Evolutionary conservation across 2,329 filamentous ascomycete genomes (phyloP), one percentile per base, ranked within the genome.

Genomic region (Madurella mycetomatis): DNA sequence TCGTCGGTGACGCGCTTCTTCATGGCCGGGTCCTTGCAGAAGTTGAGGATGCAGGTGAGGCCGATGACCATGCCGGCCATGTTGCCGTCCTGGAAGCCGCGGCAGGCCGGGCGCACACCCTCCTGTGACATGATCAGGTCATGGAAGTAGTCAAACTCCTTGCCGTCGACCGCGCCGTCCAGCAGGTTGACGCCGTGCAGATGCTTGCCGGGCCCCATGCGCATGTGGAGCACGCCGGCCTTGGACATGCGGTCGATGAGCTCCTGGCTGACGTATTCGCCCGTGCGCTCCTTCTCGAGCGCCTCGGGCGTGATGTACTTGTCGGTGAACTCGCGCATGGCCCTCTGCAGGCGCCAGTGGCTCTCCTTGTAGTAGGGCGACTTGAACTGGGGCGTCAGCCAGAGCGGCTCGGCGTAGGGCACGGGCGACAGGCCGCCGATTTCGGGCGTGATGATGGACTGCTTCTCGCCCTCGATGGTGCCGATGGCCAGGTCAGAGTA

Each of bases 121-220:
- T 95, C 90, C 72, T 95, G 90, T 9, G 77, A 74, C 49, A 88
- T 76, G 60, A 95, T 82, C 67, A 94, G 69, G 68, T 94, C 90
- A 69, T 94, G 89, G 72, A 95, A 89, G 71, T 91, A 92, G 69
- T 95, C 89, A 64, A 92, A 95, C 58, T 92, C 86, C 69, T 90
- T 83, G 48, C 87, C 87, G 66, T 88, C 82, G 51, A 91, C 78
- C 15, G 77, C 86, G 43, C 88, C 88, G 56, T 78, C 80, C 51
- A 92, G 72, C 40, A 95, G 72, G 15, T 79, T 76, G 34, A 86
- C 79, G 17, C 87, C 87, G 65, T 91, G 82, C 49, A 95, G 72
- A 70, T 95, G 90, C 72, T 88, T 88, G 12, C 90, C 90, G 0
- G 90, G 90, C 0, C 90, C 90, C 45, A 95, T 73, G 13, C 89